Evolutionary conservation across 2,329 filamentous ascomycete species (phyloP).

Genomic region (Diaporthe eres): DNA sequence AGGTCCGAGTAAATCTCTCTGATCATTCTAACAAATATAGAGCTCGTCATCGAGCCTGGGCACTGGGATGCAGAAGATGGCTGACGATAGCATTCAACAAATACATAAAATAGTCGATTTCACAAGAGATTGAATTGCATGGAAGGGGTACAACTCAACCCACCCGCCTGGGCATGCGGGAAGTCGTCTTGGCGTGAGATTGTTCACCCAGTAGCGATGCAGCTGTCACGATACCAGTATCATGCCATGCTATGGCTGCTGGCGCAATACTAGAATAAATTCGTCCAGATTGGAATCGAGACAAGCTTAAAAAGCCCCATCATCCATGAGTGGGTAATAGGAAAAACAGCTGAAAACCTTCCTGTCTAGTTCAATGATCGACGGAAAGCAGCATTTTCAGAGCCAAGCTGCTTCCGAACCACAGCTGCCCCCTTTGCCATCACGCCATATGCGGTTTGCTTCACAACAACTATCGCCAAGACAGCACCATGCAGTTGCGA

Average conservation of each 20-base stretch:
- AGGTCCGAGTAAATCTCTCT: background rate
- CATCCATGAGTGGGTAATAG: background rate
- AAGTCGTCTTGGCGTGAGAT: background rate
- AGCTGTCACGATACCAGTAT: background rate
- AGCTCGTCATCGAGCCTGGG: background rate
- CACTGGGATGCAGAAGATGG: background rate
- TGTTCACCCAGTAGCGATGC: background rate
- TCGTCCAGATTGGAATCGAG: background rate
- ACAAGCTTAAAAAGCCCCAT: background rate
- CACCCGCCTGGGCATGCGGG: background rate
- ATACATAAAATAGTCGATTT: background rate
- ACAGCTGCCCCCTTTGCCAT: background rate
- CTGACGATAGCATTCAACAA: background rate
- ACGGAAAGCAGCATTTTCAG: background rate
- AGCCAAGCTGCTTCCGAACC: background rate
- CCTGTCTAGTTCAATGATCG: background rate
- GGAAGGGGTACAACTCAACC: too few relatives aligned
- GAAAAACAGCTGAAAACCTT: background rate
- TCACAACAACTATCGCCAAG: conserved; percentile 11
- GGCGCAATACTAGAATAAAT: background rate
- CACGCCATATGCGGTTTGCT: conserved; percentile 13
- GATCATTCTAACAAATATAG: background rate
- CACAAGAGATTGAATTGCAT: background rate
- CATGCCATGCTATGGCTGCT: background rate
- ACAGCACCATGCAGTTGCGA: conserved; percentile 7